Evolutionary conservation across 345 rosid species (phyloP), one percentile per base, ranked within the genome.

Genomic region (Murraya paniculata): DNA sequence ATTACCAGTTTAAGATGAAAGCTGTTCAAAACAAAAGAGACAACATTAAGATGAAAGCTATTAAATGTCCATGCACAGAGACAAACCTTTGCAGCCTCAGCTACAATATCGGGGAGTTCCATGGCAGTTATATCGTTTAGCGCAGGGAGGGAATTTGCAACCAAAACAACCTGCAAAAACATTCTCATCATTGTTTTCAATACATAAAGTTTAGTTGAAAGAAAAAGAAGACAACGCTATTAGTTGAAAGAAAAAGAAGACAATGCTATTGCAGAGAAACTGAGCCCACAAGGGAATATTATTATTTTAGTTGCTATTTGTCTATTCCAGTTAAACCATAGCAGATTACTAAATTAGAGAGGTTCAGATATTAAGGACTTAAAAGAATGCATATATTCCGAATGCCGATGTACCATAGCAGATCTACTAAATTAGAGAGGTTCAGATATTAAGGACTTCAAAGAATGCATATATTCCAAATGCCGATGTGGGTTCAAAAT

Each of bases 111-210:
- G 64, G 98, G 99, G 74, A 96, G 89, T 89, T 96, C 99, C 98
- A 92, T 96, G 57, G 99, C 98, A 41, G 99, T 96, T 69, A 91
- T 89, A 62, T 96, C 99, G 62, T 96, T 96, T 67, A 96, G 87
- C 33, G 99, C 99, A 83, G 98, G 98, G 82, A 91, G 98, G 68
- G 99, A 94, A 84, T 96, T 96, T 33, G 97, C 99, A 76, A 94
- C 98, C 85, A 96, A 84, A 84, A 96, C 98, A 81, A 96, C 99
- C 99, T 96, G 85, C 75, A 86, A 60, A 81, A 78, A 75, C 19
- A 68, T 69, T 55, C 75, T 56, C 67, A 41, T 73, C 74, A 53
- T 76, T 60, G 48, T 56, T 66, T 58, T 73, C 66, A 41, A 66
- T 11, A 56, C 68, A 74, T 22, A 21, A 10, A 21, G 16, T 28